A percentile compares a stretch with the other conserved stretches of the same genome.
These are phyloP conservation scores for Camptophora hylomeconis DNA, from an alignment of 2,329 filamentous ascomycete species.

Conservation along the genomic window DNA sequence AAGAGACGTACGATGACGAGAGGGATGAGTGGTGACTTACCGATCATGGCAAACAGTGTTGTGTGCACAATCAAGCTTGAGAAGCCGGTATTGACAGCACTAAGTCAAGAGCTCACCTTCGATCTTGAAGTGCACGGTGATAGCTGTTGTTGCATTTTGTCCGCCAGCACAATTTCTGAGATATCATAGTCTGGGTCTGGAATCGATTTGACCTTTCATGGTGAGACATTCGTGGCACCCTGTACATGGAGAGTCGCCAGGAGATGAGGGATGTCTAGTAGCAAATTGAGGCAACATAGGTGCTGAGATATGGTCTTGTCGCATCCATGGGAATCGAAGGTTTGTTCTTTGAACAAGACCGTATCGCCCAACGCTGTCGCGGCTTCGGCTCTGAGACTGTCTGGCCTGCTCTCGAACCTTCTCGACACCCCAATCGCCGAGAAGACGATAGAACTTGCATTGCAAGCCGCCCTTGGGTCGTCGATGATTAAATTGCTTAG, in stretches of 20 bases:
- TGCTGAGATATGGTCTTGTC: constrained; percentile 1
- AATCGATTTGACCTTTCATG: too few species aligned
- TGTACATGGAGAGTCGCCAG: neutral
- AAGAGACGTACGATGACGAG: constrained; percentile 31
- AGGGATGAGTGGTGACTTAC: too few species aligned
- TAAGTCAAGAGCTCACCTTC: too few species aligned
- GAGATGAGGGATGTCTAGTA: neutral
- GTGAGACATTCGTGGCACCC: constrained; percentile 1
- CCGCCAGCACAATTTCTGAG: too few species aligned
- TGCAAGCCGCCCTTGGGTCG: constrained; percentile 33
- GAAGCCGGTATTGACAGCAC: too few species aligned
- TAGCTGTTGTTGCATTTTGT: too few species aligned
- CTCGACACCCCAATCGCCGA: constrained; percentile 31
- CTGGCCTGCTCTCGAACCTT: constrained; percentile 29
- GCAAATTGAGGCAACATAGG: constrained; percentile 1
- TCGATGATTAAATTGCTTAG: constrained; percentile 28
- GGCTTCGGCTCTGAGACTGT: constrained; percentile 4
- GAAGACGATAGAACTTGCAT: constrained; percentile 38
- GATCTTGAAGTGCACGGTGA: too few species aligned
- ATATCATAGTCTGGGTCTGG: too few species aligned
- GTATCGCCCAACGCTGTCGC: constrained; percentile 21
- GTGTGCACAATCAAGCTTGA: too few species aligned
- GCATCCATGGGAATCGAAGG: constrained; percentile 33
- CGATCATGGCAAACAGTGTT: too few species aligned
- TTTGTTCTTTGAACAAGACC: constrained; percentile 28